Evolutionary conservation across 1,284 basidiomycete species (phyloP).

Genomic region (Termitomyces sp.): DNA sequence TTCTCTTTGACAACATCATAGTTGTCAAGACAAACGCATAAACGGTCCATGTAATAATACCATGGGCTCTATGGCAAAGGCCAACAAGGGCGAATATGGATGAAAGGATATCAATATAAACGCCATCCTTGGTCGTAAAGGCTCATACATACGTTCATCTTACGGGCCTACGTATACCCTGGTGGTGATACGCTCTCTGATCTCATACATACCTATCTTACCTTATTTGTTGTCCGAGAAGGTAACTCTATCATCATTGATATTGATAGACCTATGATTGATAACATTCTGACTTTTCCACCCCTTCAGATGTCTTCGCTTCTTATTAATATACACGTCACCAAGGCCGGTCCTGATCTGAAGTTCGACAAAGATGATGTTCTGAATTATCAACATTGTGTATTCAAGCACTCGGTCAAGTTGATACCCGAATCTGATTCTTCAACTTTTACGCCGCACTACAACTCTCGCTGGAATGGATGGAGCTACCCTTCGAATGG

Average conservation of each 20-base stretch:
- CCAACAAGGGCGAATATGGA: not conserved
- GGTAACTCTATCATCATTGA: not conserved
- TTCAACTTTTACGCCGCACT: not conserved
- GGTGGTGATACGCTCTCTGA: not conserved
- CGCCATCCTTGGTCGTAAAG: not conserved
- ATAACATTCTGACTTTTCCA: not conserved
- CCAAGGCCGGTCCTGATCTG: not conserved
- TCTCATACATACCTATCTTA: not conserved
- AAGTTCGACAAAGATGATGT: not conserved
- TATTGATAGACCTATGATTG: not conserved
- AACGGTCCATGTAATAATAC: not conserved
- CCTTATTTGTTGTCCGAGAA: not conserved
- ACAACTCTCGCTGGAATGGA: not conserved
- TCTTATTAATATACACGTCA: not conserved
- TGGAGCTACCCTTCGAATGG: too few species aligned
- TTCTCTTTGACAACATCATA: not conserved
- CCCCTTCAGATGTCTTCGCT: not conserved
- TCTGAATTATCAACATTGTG: not conserved
- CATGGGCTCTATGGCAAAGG: not conserved
- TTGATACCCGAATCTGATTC: not conserved
- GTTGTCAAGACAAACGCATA: not conserved
- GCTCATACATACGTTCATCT: not conserved
- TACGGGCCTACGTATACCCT: not conserved
- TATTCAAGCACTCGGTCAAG: not conserved
- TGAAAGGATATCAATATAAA: not conserved